Conservation (phyloP, 1,284 basidiomycete species). For the Naganishia sp. region DNA sequence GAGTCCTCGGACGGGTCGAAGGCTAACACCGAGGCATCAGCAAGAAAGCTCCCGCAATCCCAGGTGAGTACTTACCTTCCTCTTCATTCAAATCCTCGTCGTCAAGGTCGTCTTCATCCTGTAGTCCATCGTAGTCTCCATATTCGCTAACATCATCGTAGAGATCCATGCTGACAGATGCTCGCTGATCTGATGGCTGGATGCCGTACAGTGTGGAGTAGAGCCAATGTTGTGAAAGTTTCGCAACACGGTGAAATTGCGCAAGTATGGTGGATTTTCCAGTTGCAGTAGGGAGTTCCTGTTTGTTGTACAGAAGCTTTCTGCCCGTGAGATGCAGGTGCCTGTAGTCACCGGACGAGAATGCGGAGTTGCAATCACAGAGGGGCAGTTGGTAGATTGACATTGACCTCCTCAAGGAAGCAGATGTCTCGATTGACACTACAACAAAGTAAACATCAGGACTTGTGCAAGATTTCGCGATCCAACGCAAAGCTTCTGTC, state of each 20-base stretch:
- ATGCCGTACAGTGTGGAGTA: not conserved
- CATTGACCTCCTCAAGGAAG: no score
- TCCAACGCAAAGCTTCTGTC: no score
- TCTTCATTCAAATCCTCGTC: conserved; percentile 18
- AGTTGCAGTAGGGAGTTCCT: not conserved
- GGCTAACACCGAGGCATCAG: no score
- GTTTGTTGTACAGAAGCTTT: no score
- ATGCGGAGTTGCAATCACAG: no score
- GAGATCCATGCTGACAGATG: conserved; percentile 17
- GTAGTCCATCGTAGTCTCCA: conserved; percentile 1
- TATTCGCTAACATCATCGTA: conserved; percentile 25
- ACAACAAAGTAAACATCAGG: not conserved
- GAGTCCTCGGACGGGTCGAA: conserved; percentile 1
- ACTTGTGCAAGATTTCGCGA: not conserved
- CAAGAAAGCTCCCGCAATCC: not conserved
- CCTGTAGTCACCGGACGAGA: no score
- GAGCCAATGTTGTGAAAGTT: no score
- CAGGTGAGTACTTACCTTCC: conserved; percentile 1
- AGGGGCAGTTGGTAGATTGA: no score
- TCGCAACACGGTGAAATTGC: no score
- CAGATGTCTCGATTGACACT: no score
- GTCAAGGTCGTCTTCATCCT: conserved; percentile 8
- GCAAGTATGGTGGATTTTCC: not conserved
- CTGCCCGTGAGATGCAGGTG: no score
- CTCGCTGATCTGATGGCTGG: not conserved